Base-by-base conservation (phyloP, 2,329 filamentous ascomycete genomes). In the Cladophialophora psammophila region DNA sequence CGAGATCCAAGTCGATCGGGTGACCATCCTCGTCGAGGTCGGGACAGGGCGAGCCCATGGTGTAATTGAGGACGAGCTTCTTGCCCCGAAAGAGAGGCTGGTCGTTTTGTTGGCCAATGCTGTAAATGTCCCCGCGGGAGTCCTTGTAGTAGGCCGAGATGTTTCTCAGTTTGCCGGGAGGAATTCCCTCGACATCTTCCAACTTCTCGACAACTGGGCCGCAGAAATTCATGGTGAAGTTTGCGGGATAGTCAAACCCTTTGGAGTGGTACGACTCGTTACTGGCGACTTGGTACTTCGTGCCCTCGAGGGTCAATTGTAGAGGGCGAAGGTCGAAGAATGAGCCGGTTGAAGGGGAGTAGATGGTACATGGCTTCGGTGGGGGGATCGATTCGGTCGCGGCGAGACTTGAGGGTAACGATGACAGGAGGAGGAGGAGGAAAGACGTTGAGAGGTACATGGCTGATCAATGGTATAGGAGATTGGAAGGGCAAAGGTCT, bases 11-110 rank as follows among this genome's bases (percentile, higher is more conserved):
- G 42, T 69, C 57, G 48, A 67, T 54, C n/a, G 66, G 71, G 15
- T 71, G 60, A 9, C 72, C 71, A 20, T 74, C 68, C 26, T 72
- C 69, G 62, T 74, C 69, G 12, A 69, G 71, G 71, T 69, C 66
- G 68, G 77, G 74, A 75, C 92, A 94, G 0, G 90, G 91, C 0
- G 92, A 94, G 48, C 92, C 92, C 72, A 88, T 86, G 0, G 86
- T 89, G 77, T 94, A 94, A 75, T 93, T 91, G 20, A 94, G 80
- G 12, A 94, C 87, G 2, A 94, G 83, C 77, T 93, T 83, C 69
- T 81, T 80, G 65, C 83, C 83, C 20, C 83, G 80, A 69, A 84
- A 83, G 65, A 84, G 75, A 32, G 80, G 80, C 26, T 80, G 73
- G 0, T 81, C 78, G 48, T 81, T 78, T 75, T 81, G 75, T 74